Conservation (phyloP, 305 asterid species). For the Rubia balearica region DNA sequence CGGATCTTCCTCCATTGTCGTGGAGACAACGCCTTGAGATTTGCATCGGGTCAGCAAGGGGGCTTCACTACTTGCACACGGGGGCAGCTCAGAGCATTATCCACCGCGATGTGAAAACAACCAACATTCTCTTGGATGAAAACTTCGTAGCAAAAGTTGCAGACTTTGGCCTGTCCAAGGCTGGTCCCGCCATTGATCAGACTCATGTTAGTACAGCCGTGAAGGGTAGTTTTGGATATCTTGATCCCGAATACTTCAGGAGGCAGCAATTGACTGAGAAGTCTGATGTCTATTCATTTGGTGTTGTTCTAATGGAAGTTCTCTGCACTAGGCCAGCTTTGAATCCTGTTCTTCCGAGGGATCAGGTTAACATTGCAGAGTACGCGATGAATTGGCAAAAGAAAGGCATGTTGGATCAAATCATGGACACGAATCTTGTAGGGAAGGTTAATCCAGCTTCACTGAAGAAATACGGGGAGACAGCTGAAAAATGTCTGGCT, state of each 20-base stretch:
- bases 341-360: constrained; percentile 94
- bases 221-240: constrained; percentile 98
- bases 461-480: constrained; percentile 89
- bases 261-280: constrained; percentile 97
- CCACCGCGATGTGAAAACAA: constrained; percentile 96
- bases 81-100: constrained; percentile 91
- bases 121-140: constrained; percentile 89
- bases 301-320: constrained; percentile 96
- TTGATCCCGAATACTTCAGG: constrained; percentile 96
- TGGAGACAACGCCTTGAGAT: constrained; percentile 97
- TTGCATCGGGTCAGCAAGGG: constrained; percentile 94
- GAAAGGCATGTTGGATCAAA: constrained; percentile 88
- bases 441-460: constrained; percentile 90
- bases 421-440: constrained; percentile 69
- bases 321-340: constrained; percentile 93
- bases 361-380: constrained; percentile 96
- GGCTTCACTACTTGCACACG: constrained; percentile 96
- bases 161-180: constrained; percentile 89
- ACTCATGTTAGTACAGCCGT: constrained; percentile 99
- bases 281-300: constrained; percentile 95
- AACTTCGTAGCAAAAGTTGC: constrained; percentile 93
- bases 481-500: constrained; percentile 88
- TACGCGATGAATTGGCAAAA: constrained; percentile 99
- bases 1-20: constrained; percentile 79
- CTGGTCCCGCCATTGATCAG: constrained; percentile 94